Conservation (phyloP, 2,329 filamentous ascomycete genomes). For the Teratosphaeria nubilosa region DNA sequence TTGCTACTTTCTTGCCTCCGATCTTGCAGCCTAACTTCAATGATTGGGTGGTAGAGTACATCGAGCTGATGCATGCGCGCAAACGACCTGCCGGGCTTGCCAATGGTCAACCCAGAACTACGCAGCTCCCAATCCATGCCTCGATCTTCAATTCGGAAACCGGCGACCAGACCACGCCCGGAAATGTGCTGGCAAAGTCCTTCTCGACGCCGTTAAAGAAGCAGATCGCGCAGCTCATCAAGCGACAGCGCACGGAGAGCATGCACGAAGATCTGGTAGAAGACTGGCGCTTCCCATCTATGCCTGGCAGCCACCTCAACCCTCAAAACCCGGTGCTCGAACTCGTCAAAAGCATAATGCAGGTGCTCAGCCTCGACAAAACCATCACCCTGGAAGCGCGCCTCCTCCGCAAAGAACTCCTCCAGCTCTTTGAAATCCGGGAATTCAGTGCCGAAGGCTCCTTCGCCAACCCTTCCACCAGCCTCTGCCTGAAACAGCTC, state of each 20-base stretch:
- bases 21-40: conserved; percentile 77
- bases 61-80: conserved; percentile 81
- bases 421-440: conserved; percentile 83
- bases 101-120: conserved; percentile 44
- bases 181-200: conserved; percentile 62
- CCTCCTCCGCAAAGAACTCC: conserved; percentile 76
- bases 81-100: conserved; percentile 52
- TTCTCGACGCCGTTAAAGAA: conserved; percentile 89
- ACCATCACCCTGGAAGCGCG: conserved; percentile 82
- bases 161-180: conserved; percentile 45
- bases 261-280: conserved; percentile 77
- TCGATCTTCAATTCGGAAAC: conserved; percentile 48
- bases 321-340: conserved; percentile 70
- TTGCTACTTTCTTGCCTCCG: conserved; percentile 74
- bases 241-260: conserved; percentile 77
- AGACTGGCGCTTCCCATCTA: conserved; percentile 75
- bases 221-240: conserved; percentile 70
- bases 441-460: conserved; percentile 85
- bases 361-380: conserved; percentile 82
- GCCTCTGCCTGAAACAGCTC: conserved; percentile 61
- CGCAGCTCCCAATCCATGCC: conserved; percentile 50
- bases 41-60: conserved; percentile 89
- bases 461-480: conserved; percentile 76
- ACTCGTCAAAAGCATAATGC: conserved; percentile 85
- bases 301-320: conserved; percentile 61